Base-by-base conservation (phyloP, 345 rosid species). In the Citrus unshiu region DNA sequence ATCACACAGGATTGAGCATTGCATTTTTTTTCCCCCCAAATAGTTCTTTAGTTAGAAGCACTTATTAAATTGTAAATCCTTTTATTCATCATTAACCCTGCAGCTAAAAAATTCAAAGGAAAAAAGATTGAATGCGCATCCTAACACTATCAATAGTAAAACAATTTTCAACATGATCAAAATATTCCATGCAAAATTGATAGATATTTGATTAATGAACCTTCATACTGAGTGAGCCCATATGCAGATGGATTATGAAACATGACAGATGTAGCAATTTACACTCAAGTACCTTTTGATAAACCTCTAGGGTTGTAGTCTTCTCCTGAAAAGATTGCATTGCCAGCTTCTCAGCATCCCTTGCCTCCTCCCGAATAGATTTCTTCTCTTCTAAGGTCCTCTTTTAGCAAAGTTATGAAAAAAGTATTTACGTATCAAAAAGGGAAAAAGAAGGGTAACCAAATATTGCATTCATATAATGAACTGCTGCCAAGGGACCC, bases 321-420 rank as follows among this genome's bases (percentile, higher is more conserved):
- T 90, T 94, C 80, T 92, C 92, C 82, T 91, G 93, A 81, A 87
- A 93, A 68, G 88, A 81, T 62, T 89, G 85, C 90, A 89, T 87
- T 30, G 97, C 95, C 68, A 64, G 81, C 81, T 85, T 89, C 83
- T 93, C 97, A 73, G 95, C 90, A 81, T 87, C 85, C 85, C 82
- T 87, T 78, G 93, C 94, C 79, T 91, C 94, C 81, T 89, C 94
- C 3, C 87, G 81, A 80, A 85, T 78, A 32, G 58, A 70, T 85
- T 87, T 93, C 85, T 91, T 96, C 90, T 94, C 99, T 81, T 94
- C 98, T 78, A 96, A 68, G 77, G 95, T 83, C 65, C 92, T 87
- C 99, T 96, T 79, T 81, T 58, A 39, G 68, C 40, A 58, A 73
- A 69, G 49, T 49, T 6, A n/a, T 12, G 56, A 57, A 57, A 73